Evolutionary conservation across 108 stramenopile species (phyloP).

Genomic region (Skeletonema potamos): DNA sequence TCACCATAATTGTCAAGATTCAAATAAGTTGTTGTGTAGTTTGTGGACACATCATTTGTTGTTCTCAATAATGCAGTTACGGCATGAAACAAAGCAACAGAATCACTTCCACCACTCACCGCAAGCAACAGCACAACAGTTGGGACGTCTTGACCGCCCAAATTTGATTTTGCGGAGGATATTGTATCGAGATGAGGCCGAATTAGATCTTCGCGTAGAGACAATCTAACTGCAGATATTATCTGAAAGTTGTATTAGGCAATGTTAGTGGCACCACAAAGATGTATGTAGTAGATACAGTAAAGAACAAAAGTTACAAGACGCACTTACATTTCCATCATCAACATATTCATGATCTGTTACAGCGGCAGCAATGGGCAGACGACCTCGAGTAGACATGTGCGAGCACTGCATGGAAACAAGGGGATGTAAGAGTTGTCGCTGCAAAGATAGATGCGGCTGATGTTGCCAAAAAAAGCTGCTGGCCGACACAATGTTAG

Average conservation of each 20-base stretch:
- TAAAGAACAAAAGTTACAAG: no score
- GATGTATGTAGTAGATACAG: not conserved
- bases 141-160: not conserved
- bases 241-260: not conserved
- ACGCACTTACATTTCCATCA: not conserved
- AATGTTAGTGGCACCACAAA: not conserved
- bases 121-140: slow-evolving; percentile 57
- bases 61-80: slow-evolving; percentile 43
- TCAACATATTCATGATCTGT: not conserved
- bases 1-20: slow-evolving; percentile 13
- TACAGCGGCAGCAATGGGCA: not conserved
- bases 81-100: slow-evolving; percentile 79
- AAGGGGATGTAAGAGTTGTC: not conserved
- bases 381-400: not conserved
- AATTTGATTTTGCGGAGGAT: not conserved
- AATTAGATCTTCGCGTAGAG: slow-evolving; percentile 24
- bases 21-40: slow-evolving; percentile 2
- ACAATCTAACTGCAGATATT: slow-evolving; percentile 15
- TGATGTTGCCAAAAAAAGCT: not conserved
- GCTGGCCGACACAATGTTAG: not conserved
- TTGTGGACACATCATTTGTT: not conserved
- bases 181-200: slow-evolving; percentile 14
- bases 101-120: slow-evolving; percentile 92
- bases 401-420: not conserved
- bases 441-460: not conserved